Evolutionary conservation across 2,329 filamentous ascomycete genomes (phyloP), one percentile per base, ranked within the genome.

Genomic region (Orbilia blumenaviensis): DNA sequence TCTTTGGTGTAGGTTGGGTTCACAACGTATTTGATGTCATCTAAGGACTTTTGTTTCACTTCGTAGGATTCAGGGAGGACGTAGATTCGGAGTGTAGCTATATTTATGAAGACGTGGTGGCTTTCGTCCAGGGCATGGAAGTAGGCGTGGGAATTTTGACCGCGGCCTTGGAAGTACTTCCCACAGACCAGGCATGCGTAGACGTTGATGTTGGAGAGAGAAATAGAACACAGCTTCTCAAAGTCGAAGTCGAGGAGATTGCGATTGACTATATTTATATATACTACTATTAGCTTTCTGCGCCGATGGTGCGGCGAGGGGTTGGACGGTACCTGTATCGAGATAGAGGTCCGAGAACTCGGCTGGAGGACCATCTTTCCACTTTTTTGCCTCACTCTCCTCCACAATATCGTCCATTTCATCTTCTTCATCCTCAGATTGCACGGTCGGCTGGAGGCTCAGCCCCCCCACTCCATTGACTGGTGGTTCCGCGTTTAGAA

Each of bases 101-200:
- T 95, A 84, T 98, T 98, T 86, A 99, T 94, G 84, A 93, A 99
- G 71, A 98, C 94, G 86, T 99, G 95, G 84, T 99, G 95, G 77
- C 91, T 92, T 80, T 96, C 91, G 81, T 99, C 94, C 76, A 99
- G 89, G 73, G 94, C 92, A 85, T 99, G 95, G 83, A 97, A 97
- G 84, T 99, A 99, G 80, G 95, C 95, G 83, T 97, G 92, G 62
- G 94, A 97, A 82, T 95, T 96, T 14, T 92, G 91, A 0, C 95
- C 95, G 80, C 95, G 89, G 63, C 95, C 95, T 83, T 97, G 93
- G 83, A 91, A 99, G 85, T 99, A 99, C 83, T 93, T 94, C n/a
- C 95, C 95, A 83, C 95, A 99, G 0, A 98, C 92, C 9, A 99
- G 88, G 81, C 95, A 99, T 8, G 95, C 95, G 83, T 99, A 99